Evolutionary conservation across 83 land plant genomes (phyloP).

Genomic region (Picea mariana): DNA sequence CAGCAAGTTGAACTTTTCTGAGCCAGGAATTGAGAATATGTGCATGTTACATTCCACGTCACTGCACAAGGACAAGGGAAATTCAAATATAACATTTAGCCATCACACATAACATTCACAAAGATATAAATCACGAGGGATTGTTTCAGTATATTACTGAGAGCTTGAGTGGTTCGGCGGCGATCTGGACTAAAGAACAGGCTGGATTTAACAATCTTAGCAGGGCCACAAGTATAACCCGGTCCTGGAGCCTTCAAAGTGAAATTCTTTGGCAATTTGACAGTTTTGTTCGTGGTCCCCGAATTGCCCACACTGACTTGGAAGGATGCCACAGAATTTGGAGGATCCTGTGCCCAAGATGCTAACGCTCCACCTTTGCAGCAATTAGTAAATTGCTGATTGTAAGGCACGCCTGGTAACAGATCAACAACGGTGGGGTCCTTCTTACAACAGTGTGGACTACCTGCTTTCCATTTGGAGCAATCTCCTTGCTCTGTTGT

Average conservation of each 20-base stretch:
- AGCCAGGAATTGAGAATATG: constrained; percentile 44
- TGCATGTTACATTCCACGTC: constrained; percentile 57
- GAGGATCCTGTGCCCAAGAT: constrained; percentile 44
- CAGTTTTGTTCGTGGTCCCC: constrained; percentile 68
- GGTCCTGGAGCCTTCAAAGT: constrained; percentile 64
- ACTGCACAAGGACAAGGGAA: constrained; percentile 28
- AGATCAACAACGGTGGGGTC: constrained; percentile 47
- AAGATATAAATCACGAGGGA: too few relatives aligned
- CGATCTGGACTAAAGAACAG: constrained; percentile 44
- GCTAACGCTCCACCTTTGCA: constrained; percentile 56
- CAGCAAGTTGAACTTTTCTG: constrained; percentile 38
- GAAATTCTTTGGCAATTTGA: constrained; percentile 60
- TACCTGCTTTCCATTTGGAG: constrained; percentile 36
- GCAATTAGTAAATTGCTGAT: constrained; percentile 50
- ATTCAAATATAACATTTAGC: too few relatives aligned
- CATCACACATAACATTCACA: too few relatives aligned
- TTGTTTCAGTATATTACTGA: constrained; percentile 27
- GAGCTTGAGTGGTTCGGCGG: constrained; percentile 62
- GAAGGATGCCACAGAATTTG: constrained; percentile 42
- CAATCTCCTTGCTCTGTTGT: constrained; percentile 64
- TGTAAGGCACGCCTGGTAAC: constrained; percentile 55
- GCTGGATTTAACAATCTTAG: constrained; percentile 48
- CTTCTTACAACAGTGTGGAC: constrained; percentile 55
- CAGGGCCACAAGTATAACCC: constrained; percentile 67
- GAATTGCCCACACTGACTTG: constrained; percentile 62